A percentile compares a stretch with the other conserved stretches of the same genome.
These are phyloP conservation scores for Epicoccum nigrum DNA, from an alignment of 2,329 filamentous ascomycete species.

Conservation along the genomic window DNA sequence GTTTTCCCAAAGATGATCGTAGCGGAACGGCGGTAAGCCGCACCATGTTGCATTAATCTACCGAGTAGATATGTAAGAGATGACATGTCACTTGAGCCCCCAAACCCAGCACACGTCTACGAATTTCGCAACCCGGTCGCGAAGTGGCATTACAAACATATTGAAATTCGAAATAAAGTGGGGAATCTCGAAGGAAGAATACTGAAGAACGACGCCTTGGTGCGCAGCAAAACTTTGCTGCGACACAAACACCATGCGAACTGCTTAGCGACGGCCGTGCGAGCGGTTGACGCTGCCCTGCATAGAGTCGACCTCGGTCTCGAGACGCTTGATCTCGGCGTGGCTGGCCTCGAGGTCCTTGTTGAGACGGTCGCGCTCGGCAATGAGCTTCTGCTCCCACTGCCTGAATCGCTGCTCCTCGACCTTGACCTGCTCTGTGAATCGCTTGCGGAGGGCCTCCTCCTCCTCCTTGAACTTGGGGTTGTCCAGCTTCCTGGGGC, in stretches of 20 bases:
- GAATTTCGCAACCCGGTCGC: constrained; percentile 30
- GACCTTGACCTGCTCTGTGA: constrained; percentile 99
- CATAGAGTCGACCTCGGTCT: constrained; percentile 90
- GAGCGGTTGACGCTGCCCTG: constrained; percentile 88
- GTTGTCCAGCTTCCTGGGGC: constrained; percentile 97
- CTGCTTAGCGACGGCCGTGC: constrained; percentile 81
- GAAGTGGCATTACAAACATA: constrained; percentile 52
- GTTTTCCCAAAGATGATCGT: neutral
- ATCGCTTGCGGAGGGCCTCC: constrained; percentile 96
- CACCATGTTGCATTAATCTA: constrained; percentile 19
- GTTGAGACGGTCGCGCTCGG: constrained; percentile 97
- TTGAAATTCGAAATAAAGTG: constrained; percentile 41
- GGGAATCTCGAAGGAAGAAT: constrained; percentile 50
- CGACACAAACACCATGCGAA: constrained; percentile 10
- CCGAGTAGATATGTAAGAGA: constrained; percentile 16
- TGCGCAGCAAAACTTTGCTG: constrained; percentile 20
- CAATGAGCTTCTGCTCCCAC: constrained; percentile 99
- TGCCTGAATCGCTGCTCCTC: constrained; percentile 99
- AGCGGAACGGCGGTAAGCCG: constrained; percentile 9
- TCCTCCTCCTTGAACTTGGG: constrained; percentile 99
- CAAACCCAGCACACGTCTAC: constrained; percentile 18
- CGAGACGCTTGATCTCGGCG: constrained; percentile 85
- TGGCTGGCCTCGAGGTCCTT: constrained; percentile 99
- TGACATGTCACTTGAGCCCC: constrained; percentile 15
- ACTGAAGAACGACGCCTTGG: constrained; percentile 25